A percentile compares a stretch with the other conserved stretches of the same genome.
Conservation (phyloP, 169 alveolate species). For the Eimeria maxima region DNA sequence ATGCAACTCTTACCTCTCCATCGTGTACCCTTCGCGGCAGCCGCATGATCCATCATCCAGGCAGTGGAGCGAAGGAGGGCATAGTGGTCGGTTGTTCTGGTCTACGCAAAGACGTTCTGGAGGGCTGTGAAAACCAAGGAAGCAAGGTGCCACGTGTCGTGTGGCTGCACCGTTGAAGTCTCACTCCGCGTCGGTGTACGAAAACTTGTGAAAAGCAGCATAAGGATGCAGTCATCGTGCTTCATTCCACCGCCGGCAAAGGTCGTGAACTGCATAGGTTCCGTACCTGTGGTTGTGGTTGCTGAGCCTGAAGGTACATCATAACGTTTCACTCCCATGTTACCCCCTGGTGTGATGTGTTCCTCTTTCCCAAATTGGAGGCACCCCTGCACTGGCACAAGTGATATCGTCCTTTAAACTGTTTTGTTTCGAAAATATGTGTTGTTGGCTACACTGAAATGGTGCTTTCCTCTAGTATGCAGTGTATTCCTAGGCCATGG, state of each 20-base stretch:
- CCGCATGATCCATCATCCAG: conserved; percentile 80
- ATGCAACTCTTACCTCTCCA: conserved; percentile 24
- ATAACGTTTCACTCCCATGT: not conserved
- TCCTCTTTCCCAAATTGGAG: not conserved
- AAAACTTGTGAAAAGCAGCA: not conserved
- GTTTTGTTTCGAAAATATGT: not conserved
- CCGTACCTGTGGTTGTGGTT: conserved; percentile 50
- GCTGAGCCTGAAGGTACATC: conserved; percentile 45
- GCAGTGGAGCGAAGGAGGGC: conserved; percentile 81
- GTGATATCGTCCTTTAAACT: not conserved
- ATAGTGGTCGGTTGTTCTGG: conserved; percentile 25
- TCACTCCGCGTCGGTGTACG: not conserved
- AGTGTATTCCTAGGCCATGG: not conserved
- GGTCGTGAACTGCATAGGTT: not conserved
- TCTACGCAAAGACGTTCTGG: conserved; percentile 43
- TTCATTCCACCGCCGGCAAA: not conserved
- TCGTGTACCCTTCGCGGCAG: conserved; percentile 78
- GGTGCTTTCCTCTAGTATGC: not conserved
- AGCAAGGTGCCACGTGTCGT: not conserved
- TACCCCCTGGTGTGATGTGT: not conserved
- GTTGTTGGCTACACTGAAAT: not conserved
- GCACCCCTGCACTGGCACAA: not conserved
- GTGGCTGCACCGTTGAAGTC: not conserved
- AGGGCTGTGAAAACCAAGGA: conserved; percentile 1
- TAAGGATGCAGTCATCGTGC: not conserved